A percentile compares a stretch with the other conserved stretches of the same genome.
These are phyloP conservation scores for Annulohypoxylon moriforme DNA, from an alignment of 495 filamentous ascomycete species.

Conservation along the genomic window DNA sequence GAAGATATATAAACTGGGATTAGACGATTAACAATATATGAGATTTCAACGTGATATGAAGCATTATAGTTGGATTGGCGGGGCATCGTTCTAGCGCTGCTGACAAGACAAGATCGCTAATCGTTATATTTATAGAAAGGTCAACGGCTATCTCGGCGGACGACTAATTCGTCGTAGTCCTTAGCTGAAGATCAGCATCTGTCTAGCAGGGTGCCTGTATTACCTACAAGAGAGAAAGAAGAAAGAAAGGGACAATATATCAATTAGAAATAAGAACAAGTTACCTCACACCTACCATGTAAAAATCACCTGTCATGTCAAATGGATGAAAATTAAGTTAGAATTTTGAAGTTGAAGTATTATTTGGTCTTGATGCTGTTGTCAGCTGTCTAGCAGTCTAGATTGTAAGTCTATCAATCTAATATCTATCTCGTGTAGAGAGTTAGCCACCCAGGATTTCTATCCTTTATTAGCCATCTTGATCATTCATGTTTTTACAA, in stretches of 20 bases:
- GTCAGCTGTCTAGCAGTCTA: not conserved
- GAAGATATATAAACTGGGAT: too few relatives aligned
- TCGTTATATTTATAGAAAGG: slow-evolving; percentile 7
- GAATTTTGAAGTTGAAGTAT: not conserved
- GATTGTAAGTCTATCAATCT: not conserved
- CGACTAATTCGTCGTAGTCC: not conserved
- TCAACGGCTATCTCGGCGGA: not conserved
- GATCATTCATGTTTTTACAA: not conserved
- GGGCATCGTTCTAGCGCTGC: not conserved
- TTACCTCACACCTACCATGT: not conserved
- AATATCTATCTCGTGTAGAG: not conserved
- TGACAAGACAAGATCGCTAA: slow-evolving; percentile 6
- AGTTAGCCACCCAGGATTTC: not conserved
- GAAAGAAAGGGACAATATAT: too few relatives aligned
- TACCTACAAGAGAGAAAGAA: too few relatives aligned
- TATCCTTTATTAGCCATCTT: not conserved
- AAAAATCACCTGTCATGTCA: not conserved
- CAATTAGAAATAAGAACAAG: not conserved
- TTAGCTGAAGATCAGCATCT: too few relatives aligned
- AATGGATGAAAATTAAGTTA: not conserved
- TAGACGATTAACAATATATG: too few relatives aligned
- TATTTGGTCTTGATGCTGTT: not conserved
- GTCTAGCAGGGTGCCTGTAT: too few relatives aligned
- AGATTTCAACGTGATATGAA: not conserved
- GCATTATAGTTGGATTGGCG: not conserved